Base-by-base conservation (phyloP, 1,284 basidiomycete genomes). In the Cryptococcus jaspeensis region DNA sequence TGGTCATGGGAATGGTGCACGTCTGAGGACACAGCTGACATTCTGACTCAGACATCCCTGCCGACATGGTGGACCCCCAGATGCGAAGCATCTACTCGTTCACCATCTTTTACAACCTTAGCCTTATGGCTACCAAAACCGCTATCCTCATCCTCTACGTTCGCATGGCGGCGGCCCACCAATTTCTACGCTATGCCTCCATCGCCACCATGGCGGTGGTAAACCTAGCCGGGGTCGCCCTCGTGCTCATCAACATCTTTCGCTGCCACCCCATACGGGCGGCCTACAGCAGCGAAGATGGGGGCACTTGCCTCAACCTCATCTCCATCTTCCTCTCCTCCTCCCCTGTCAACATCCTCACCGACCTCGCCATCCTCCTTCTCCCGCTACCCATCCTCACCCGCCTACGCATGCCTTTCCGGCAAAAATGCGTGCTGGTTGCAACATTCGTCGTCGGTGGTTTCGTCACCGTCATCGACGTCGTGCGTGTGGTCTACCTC, bases 381-480 rank as follows among this genome's bases (percentile, higher is more conserved):
- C 65, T 76, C 5, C 76, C 76, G 12, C 63, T 78, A 16, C 76
- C 76, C 2, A 74, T 76, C 53, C 67, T 78, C 37, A 78, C 76
- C 13, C 50, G 63, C 15, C 64, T 78, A 4, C 69, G 75, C 5
- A 74, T 78, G 63, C 73, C 76, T 53, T 63, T 65, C 43, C 63
- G 69, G n/a, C 68, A 72, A 55, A 78, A 78, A 56, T 64, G 72
- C 46, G 71, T 71, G 5, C 67, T 78, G 25, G 70, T 78, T 16
- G 63, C 69, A 3, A 76, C 76, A 1, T 78, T 78, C 43, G 63
- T 72, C 49, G 70, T 72, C 32, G 75, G 74, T 9, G 69, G 72
- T 6, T 78, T 78, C 51, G 73, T 75, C 53, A 70, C 76, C 12
- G 60, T 74, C 32, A 73, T 78, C 44, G 76, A 78, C 45, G 69